A percentile compares a stretch with the other conserved stretches of the same genome.
Evolutionary conservation across 2,329 filamentous ascomycete genomes (phyloP).

Genomic region (Aspergillus fumigatus): DNA sequence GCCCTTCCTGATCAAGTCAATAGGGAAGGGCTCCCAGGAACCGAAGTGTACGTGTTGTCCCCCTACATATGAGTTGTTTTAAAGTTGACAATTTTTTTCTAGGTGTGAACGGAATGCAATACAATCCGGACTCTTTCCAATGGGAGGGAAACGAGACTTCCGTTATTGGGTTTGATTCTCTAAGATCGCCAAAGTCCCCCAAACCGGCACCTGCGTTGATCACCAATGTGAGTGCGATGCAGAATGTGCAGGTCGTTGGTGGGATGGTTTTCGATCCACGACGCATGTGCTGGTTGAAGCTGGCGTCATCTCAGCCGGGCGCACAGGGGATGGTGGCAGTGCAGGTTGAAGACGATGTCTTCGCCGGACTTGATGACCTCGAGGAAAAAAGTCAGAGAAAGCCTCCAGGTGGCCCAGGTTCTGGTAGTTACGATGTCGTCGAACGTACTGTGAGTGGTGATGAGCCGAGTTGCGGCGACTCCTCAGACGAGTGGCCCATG

Average conservation of each 20-base stretch:
- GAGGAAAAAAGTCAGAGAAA: conserved; percentile 55
- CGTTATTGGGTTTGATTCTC: conserved; percentile 68
- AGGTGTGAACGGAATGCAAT: conserved; percentile 94
- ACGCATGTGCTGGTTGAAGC: conserved; percentile 96
- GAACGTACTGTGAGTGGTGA: conserved; percentile 29
- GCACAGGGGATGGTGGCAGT: conserved; percentile 45
- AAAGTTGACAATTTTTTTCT: conserved; percentile 9
- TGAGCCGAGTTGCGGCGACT: conserved; percentile 41
- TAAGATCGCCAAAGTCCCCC: conserved; percentile 40
- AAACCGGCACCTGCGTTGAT: conserved; percentile 65
- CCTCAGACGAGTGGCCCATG: conserved; percentile 71
- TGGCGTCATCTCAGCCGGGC: conserved; percentile 47
- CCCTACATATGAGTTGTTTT: conserved; percentile 10
- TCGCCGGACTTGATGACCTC: conserved; percentile 90
- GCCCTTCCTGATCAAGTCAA: conserved; percentile 83
- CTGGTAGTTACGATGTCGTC: conserved; percentile 23
- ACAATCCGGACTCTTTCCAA: conserved; percentile 77
- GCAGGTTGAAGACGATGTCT: conserved; percentile 87
- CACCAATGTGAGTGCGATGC: conserved; percentile 77
- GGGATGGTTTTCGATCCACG: conserved; percentile 98
- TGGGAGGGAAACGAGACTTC: conserved; percentile 97
- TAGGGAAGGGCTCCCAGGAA: conserved; percentile 67
- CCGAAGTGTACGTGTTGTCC: conserved; percentile 64
- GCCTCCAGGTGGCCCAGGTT: conserved; percentile 18
- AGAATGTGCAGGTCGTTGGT: conserved; percentile 89